phyloP scores from a whole-genome alignment of 106 monocot species.

The Acorus gramineus region DNA sequence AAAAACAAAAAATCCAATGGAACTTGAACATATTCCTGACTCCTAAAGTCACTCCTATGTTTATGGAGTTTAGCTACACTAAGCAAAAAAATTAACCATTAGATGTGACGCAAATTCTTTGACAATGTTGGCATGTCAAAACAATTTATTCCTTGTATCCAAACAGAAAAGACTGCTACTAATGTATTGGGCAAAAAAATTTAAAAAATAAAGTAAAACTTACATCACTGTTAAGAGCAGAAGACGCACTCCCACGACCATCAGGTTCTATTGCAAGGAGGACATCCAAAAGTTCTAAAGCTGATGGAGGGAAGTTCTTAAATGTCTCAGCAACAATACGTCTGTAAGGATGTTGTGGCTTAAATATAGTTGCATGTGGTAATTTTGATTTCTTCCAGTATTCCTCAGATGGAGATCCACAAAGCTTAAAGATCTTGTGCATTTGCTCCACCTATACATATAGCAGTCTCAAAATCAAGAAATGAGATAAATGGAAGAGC shows the following conservation, averaged over 20 bases:
- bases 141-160: too few species aligned
- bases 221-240: constrained; percentile 32
- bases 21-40: too few species aligned
- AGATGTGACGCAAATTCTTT: too few species aligned
- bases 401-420: constrained; percentile 37
- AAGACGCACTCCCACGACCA: constrained; percentile 18
- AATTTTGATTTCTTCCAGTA: constrained; percentile 26
- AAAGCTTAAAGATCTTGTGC: constrained; percentile 34
- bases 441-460: constrained; percentile 28
- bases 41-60: too few species aligned
- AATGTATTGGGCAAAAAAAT: background rate
- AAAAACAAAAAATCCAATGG: too few species aligned
- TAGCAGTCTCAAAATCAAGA: background rate
- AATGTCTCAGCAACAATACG: constrained; percentile 23
- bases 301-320: constrained; percentile 27
- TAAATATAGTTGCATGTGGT: constrained; percentile 23
- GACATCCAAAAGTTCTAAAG: constrained; percentile 24
- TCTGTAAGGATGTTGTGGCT: constrained; percentile 23
- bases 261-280: constrained; percentile 32
- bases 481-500: background rate
- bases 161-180: too few species aligned
- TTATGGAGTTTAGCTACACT: too few species aligned
- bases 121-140: background rate
- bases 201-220: background rate
- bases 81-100: too few species aligned